A percentile compares a stretch with the other conserved stretches of the same genome.
Evolutionary conservation across 768 basidiomycete species (phyloP).

Genomic region (Sutorius australiensis): DNA sequence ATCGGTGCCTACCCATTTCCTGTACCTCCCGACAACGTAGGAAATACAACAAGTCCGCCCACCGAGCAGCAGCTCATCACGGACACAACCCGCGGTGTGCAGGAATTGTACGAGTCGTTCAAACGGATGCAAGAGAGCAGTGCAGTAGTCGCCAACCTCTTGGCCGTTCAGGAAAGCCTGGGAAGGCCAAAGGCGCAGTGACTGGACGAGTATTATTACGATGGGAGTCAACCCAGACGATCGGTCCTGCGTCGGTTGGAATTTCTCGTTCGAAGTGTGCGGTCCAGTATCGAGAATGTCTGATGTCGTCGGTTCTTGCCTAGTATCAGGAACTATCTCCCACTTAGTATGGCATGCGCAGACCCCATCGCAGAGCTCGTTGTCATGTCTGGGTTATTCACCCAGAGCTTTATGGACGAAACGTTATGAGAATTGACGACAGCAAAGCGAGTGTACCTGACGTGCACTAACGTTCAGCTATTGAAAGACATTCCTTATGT

Average conservation of each 20-base stretch:
- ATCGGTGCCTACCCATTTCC: constrained; percentile 62
- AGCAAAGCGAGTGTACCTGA: too few relatives aligned
- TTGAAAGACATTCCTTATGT: too few relatives aligned
- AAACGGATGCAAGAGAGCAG: constrained; percentile 56
- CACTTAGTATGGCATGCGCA: background rate
- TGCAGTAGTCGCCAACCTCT: constrained; percentile 45
- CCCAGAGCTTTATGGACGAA: background rate
- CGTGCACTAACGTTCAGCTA: too few relatives aligned
- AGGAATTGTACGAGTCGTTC: constrained; percentile 46
- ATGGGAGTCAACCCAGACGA: background rate
- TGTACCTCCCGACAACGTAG: constrained; percentile 18
- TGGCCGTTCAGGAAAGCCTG: constrained; percentile 29
- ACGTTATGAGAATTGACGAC: background rate
- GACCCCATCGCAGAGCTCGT: too few relatives aligned
- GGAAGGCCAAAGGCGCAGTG: constrained; percentile 13
- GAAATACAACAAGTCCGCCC: constrained; percentile 23
- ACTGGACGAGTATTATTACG: background rate
- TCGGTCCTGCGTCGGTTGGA: background rate
- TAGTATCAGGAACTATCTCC: background rate
- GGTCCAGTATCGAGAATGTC: background rate
- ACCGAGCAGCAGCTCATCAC: constrained; percentile 46
- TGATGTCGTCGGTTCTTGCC: background rate
- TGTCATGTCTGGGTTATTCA: background rate
- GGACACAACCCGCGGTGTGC: constrained; percentile 40
- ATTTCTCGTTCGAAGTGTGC: background rate